phyloP scores from a whole-genome alignment of 257 asterid genomes.

The Galeopsis tetrahit region DNA sequence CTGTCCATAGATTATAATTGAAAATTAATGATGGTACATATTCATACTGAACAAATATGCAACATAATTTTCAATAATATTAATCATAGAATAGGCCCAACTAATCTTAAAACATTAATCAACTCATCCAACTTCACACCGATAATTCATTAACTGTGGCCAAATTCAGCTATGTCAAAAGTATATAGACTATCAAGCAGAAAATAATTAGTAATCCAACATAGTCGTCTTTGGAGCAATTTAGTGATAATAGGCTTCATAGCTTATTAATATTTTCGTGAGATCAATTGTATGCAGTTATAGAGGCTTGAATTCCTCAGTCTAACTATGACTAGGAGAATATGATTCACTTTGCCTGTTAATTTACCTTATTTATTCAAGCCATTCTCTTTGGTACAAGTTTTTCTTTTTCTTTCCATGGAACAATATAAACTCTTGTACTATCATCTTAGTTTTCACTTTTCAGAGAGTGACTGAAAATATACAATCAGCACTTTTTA shows the following conservation, averaged over 20 bases:
- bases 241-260: background rate
- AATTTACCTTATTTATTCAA: background rate
- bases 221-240: background rate
- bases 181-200: background rate
- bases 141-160: background rate
- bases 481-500: background rate
- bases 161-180: slow-evolving; percentile 13
- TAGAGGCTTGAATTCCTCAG: slow-evolving; percentile 3
- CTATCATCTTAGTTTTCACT: slow-evolving; percentile 8
- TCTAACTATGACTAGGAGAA: background rate
- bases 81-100: background rate
- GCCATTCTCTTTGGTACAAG: background rate
- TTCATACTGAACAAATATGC: background rate
- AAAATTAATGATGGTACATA: background rate
- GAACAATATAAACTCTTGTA: background rate
- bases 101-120: background rate
- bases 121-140: background rate
- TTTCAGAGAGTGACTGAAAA: background rate
- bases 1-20: background rate
- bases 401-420: background rate
- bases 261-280: background rate
- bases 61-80: background rate
- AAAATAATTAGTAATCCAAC: background rate
- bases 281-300: slow-evolving; percentile 9
- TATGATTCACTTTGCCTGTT: background rate